Conservation (phyloP, 2,329 filamentous ascomycete genomes). For the Chrysoporthe puriensis region DNA sequence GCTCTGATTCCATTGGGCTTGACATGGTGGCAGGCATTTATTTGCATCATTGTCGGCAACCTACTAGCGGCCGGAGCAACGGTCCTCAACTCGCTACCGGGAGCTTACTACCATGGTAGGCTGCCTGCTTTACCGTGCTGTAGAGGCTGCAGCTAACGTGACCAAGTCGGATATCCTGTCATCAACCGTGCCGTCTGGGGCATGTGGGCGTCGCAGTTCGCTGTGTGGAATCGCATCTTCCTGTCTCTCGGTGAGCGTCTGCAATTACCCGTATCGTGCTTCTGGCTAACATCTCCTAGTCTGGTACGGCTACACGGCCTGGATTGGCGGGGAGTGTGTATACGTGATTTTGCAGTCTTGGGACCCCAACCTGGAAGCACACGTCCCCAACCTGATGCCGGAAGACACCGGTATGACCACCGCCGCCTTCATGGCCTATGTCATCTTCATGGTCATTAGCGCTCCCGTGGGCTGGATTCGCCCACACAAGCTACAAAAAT, state of each 20-base stretch:
- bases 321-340: constrained; percentile 51
- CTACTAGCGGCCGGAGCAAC: constrained; percentile 44
- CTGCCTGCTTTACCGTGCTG: background rate
- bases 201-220: constrained; percentile 51
- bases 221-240: constrained; percentile 50
- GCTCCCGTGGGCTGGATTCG: constrained; percentile 49
- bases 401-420: constrained; percentile 47
- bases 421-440: constrained; percentile 47
- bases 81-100: constrained; percentile 48
- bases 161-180: constrained; percentile 54
- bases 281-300: background rate
- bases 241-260: constrained; percentile 47
- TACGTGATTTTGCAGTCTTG: constrained; percentile 51
- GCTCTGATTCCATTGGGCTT: constrained; percentile 46
- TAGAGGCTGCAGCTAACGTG: constrained; percentile 39
- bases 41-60: constrained; percentile 45
- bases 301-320: constrained; percentile 50
- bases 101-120: constrained; percentile 47
- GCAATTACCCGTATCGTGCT: constrained; percentile 35
- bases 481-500: constrained; percentile 46
- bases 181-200: constrained; percentile 56
- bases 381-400: constrained; percentile 48
- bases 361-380: constrained; percentile 46
- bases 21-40: constrained; percentile 48
- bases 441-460: constrained; percentile 48